Evolutionary conservation across 257 asterid species (phyloP).

Genomic region (Catharanthus roseus): DNA sequence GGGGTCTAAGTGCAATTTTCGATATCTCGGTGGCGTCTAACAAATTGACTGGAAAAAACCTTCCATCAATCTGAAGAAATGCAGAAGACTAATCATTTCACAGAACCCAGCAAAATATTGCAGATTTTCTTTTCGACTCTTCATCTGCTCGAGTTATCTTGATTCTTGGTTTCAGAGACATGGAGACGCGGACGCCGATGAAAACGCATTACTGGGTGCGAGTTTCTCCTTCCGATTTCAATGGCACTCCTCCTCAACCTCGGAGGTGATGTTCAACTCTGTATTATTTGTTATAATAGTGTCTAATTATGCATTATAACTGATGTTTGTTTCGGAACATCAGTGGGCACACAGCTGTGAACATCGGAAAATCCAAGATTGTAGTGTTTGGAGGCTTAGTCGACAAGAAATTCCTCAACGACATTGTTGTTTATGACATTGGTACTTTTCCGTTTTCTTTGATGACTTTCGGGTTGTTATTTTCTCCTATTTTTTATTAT

Average conservation of each 20-base stretch:
- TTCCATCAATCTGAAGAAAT: too few relatives aligned
- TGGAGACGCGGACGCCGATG: slow-evolving; percentile 26
- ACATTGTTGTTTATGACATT: slow-evolving; percentile 66
- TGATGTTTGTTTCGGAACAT: slow-evolving; percentile 14
- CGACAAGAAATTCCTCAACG: slow-evolving; percentile 78
- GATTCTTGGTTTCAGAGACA: not conserved
- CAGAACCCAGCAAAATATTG: not conserved
- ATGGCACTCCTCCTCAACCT: slow-evolving; percentile 71
- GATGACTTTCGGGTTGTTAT: not conserved
- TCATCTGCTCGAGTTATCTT: not conserved
- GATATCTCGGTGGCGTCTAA: too few relatives aligned
- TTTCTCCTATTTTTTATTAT: not conserved
- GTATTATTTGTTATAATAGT: not conserved
- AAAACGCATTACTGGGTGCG: slow-evolving; percentile 89
- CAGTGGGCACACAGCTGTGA: slow-evolving; percentile 94
- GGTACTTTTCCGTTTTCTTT: slow-evolving; percentile 35
- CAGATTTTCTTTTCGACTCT: slow-evolving; percentile 4
- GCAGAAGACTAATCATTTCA: too few relatives aligned
- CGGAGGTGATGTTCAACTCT: slow-evolving; percentile 45
- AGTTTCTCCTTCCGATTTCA: slow-evolving; percentile 73
- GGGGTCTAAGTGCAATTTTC: too few relatives aligned
- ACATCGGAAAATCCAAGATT: slow-evolving; percentile 83
- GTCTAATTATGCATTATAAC: slow-evolving; percentile 1
- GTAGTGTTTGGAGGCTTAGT: slow-evolving; percentile 82
- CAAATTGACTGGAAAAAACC: too few relatives aligned